Percentiles rank a stretch among this genome's conserved stretches.
These are phyloP conservation scores for Daldinia childiae DNA, from an alignment of 495 filamentous ascomycete genomes.

Conservation along the genomic window DNA sequence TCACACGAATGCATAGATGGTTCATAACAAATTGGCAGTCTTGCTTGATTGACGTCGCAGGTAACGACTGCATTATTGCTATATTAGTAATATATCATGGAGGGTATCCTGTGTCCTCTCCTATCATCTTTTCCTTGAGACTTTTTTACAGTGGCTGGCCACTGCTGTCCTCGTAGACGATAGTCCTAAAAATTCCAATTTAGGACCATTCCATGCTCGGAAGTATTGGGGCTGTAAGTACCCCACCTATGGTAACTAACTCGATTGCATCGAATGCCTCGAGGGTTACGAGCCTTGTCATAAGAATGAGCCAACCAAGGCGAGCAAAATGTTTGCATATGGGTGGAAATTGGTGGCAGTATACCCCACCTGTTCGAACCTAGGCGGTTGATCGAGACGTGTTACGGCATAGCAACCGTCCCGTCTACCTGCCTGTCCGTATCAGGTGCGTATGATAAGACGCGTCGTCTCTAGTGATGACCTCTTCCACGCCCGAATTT, in stretches of 20 bases:
- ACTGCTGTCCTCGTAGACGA: not conserved
- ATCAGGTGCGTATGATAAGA: not conserved
- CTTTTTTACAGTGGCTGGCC: not conserved
- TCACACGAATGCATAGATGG: slow-evolving; percentile 16
- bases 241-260: not conserved
- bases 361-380: not conserved
- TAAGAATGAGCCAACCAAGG: not conserved
- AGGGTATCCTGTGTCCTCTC: slow-evolving; percentile 7
- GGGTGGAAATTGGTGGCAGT: not conserved
- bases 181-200: not conserved
- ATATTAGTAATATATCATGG: not conserved
- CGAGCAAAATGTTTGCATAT: not conserved
- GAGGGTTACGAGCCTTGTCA: not conserved
- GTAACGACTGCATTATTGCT: not conserved
- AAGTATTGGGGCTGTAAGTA: not conserved
- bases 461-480: slow-evolving; percentile 35
- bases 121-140: not conserved
- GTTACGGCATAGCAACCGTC: not conserved
- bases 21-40: not conserved
- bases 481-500: slow-evolving; percentile 48
- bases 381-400: not conserved
- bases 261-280: not conserved
- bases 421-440: not conserved
- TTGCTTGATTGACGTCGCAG: not conserved
- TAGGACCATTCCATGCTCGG: not conserved